phyloP scores from a whole-genome alignment of 2,329 filamentous ascomycete genomes.

The Aspergillus thermomutatus region DNA sequence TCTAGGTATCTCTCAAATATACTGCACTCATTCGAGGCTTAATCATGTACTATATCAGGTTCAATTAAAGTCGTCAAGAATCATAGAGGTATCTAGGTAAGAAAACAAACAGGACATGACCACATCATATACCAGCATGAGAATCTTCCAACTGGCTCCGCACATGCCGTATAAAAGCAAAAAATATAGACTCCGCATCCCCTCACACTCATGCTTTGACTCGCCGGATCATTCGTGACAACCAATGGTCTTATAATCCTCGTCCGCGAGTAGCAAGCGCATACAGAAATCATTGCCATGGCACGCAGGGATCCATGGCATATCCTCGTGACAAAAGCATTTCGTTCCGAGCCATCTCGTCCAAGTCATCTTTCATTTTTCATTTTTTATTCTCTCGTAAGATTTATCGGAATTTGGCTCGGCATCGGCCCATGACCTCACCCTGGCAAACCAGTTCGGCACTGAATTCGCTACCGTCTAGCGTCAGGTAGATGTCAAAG shows the following conservation, averaged over 20 bases:
- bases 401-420: conserved; percentile 72
- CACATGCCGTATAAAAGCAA: not conserved
- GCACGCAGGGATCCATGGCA: not conserved
- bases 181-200: not conserved
- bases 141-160: not conserved
- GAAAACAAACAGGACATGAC: not conserved
- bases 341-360: not conserved
- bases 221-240: not conserved
- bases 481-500: conserved; percentile 75
- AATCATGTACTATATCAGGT: not conserved
- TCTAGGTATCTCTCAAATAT: not conserved
- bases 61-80: not conserved
- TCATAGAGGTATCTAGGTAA: not conserved
- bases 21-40: not conserved
- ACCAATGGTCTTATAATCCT: not conserved
- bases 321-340: not conserved
- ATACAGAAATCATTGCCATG: not conserved
- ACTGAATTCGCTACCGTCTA: conserved; percentile 97
- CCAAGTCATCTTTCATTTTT: not conserved
- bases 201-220: not conserved
- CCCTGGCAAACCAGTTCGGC: conserved; percentile 98
- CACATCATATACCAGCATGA: not conserved
- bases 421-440: conserved; percentile 97
- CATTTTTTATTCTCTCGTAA: not conserved
- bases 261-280: not conserved